phyloP scores from a whole-genome alignment of 2,329 filamentous ascomycete species.

The Diaporthe sp. region DNA sequence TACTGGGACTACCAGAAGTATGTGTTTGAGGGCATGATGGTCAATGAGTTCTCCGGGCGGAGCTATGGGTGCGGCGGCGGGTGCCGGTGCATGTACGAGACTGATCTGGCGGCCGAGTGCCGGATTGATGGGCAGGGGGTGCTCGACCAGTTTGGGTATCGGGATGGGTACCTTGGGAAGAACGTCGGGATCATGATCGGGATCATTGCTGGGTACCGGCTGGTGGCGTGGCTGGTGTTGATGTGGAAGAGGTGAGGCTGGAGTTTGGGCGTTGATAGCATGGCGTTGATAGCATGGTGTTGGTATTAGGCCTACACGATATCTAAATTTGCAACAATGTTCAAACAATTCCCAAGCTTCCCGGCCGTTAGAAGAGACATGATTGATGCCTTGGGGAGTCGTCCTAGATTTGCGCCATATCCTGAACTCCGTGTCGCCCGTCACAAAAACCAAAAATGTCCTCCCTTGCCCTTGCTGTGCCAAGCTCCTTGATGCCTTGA shows the following conservation, averaged over 20 bases:
- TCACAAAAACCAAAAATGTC: background rate
- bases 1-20: constrained; percentile 91
- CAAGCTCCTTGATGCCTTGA: background rate
- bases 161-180: constrained; percentile 68
- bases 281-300: background rate
- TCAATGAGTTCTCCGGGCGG: constrained; percentile 80
- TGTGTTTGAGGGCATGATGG: constrained; percentile 93
- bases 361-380: background rate
- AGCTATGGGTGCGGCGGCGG: constrained; percentile 67
- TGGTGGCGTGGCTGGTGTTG: constrained; percentile 75
- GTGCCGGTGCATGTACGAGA: constrained; percentile 79
- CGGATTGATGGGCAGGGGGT: constrained; percentile 78
- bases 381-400: background rate
- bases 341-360: background rate
- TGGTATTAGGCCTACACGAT: constrained; percentile 7
- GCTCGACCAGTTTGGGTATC: constrained; percentile 76
- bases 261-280: no score
- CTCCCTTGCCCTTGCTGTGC: background rate
- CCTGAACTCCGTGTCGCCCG: constrained; percentile 22
- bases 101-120: constrained; percentile 70
- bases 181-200: constrained; percentile 83
- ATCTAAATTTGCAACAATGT: background rate
- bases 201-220: constrained; percentile 79
- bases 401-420: background rate
- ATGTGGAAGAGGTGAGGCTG: constrained; percentile 44